phyloP scores from a whole-genome alignment of 2,329 filamentous ascomycete genomes.

The Coniochaeta ligniaria region DNA sequence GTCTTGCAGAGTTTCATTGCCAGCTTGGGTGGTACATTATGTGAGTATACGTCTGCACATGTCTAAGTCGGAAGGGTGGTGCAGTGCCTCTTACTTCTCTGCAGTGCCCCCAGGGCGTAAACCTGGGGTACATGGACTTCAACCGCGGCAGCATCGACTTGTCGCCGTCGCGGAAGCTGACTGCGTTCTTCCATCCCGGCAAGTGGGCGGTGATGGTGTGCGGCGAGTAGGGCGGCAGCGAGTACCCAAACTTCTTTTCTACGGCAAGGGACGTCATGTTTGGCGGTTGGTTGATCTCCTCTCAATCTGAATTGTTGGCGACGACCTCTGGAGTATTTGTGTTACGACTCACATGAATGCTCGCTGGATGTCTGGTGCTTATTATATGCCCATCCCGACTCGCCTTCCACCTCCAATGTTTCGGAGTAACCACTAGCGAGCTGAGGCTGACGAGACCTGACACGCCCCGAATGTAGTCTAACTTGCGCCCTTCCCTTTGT shows the following conservation, averaged over 20 bases:
- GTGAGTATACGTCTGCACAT: background rate
- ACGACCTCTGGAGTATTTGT: background rate
- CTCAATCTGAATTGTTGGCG: too few relatives aligned
- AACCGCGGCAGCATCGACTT: slow-evolving; percentile 22
- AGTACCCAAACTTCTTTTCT: slow-evolving; percentile 31
- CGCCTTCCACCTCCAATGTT: background rate
- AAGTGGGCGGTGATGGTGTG: slow-evolving; percentile 40
- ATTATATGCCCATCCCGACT: background rate
- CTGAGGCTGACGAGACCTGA: background rate
- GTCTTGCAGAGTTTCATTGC: slow-evolving; percentile 25
- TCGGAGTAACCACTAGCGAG: background rate
- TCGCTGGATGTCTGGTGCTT: background rate
- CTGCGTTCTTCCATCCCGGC: slow-evolving; percentile 33
- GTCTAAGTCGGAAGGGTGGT: background rate
- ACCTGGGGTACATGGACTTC: slow-evolving; percentile 38
- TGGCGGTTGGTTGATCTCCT: background rate
- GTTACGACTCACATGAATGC: background rate
- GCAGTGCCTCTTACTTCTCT: slow-evolving; percentile 19
- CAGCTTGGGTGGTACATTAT: slow-evolving; percentile 20
- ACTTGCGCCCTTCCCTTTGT: too few relatives aligned
- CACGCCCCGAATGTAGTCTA: too few relatives aligned
- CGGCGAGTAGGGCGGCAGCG: slow-evolving; percentile 36
- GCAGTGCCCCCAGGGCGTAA: slow-evolving; percentile 24
- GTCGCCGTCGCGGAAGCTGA: slow-evolving; percentile 37
- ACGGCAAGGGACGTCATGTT: slow-evolving; percentile 15